These are phyloP conservation scores for Grosmannia clavigera DNA, from an alignment of 2,329 filamentous ascomycete genomes.

Conservation along the genomic window DNA sequence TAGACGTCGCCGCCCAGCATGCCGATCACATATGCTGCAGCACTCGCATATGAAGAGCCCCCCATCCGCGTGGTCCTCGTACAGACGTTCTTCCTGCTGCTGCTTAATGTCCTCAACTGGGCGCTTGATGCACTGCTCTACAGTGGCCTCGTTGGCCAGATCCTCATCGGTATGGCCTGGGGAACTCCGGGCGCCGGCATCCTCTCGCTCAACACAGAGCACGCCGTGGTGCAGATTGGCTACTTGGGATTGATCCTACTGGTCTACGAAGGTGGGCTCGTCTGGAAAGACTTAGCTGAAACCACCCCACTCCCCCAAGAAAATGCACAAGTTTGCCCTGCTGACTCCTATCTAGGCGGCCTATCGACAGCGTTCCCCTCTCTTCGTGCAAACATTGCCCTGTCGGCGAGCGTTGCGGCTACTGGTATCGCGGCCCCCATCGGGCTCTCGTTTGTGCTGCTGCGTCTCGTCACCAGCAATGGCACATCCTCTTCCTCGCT, in stretches of 20 bases:
- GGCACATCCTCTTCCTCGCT: conserved; percentile 16
- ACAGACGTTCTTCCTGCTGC: conserved; percentile 47
- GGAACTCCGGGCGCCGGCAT: conserved; percentile 52
- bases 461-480: conserved; percentile 25
- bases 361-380: conserved; percentile 40
- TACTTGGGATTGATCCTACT: conserved; percentile 62
- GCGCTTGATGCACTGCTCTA: conserved; percentile 48
- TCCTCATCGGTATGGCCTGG: conserved; percentile 59
- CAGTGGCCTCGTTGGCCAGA: conserved; percentile 60
- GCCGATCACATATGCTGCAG: not conserved
- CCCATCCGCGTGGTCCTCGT: conserved; percentile 45
- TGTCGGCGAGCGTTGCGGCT: conserved; percentile 50
- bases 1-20: not conserved
- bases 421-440: conserved; percentile 56
- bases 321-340: not conserved
- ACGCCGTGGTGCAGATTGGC: conserved; percentile 50
- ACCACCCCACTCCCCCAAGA: too few relatives aligned
- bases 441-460: conserved; percentile 50
- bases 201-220: conserved; percentile 39
- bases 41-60: conserved; percentile 45
- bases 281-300: not conserved
- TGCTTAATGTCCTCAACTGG: conserved; percentile 46
- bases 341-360: conserved; percentile 33
- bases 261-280: conserved; percentile 49
- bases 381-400: conserved; percentile 44